phyloP scores from a whole-genome alignment of 352 stramenopile genomes.

The Phytophthora pluvialis region DNA sequence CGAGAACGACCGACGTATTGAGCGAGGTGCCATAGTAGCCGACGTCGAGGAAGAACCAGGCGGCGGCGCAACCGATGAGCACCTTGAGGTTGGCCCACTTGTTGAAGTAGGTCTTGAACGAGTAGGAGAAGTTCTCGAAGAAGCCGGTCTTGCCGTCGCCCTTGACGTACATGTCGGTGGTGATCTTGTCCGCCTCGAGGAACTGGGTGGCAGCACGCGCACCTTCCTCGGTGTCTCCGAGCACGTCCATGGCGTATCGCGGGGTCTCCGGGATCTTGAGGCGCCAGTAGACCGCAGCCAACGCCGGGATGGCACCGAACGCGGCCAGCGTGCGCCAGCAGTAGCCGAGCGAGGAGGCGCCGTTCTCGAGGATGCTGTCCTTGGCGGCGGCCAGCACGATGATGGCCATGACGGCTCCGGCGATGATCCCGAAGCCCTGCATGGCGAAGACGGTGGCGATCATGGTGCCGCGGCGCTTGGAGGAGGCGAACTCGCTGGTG shows the following conservation, averaged over 20 bases:
- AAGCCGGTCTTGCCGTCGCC: constrained; percentile 54
- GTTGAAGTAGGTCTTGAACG: constrained; percentile 44
- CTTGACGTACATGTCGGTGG: constrained; percentile 44
- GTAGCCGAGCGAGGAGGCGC: constrained; percentile 47
- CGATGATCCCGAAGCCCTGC: constrained; percentile 57
- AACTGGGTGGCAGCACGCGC: constrained; percentile 41
- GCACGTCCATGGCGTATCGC: constrained; percentile 52
- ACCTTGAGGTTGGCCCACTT: constrained; percentile 56
- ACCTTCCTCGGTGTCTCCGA: constrained; percentile 43
- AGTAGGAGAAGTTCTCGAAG: constrained; percentile 42
- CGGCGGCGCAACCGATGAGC: constrained; percentile 51
- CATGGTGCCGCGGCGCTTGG: constrained; percentile 50
- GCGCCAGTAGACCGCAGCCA: constrained; percentile 55
- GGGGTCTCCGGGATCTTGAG: constrained; percentile 54
- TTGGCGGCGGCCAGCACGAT: constrained; percentile 39
- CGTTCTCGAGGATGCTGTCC: constrained; percentile 21
- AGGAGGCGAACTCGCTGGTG: constrained; percentile 54
- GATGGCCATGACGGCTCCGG: constrained; percentile 41
- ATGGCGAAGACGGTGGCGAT: constrained; percentile 64
- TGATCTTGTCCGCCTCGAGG: constrained; percentile 43
- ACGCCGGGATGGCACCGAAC: constrained; percentile 48
- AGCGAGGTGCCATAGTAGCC: constrained; percentile 66
- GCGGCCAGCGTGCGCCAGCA: constrained; percentile 52
- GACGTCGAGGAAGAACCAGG: constrained; percentile 73
- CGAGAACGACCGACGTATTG: constrained; percentile 53